phyloP scores from a whole-genome alignment of 108 stramenopile species.

The Aurantiochytrium sp. region DNA sequence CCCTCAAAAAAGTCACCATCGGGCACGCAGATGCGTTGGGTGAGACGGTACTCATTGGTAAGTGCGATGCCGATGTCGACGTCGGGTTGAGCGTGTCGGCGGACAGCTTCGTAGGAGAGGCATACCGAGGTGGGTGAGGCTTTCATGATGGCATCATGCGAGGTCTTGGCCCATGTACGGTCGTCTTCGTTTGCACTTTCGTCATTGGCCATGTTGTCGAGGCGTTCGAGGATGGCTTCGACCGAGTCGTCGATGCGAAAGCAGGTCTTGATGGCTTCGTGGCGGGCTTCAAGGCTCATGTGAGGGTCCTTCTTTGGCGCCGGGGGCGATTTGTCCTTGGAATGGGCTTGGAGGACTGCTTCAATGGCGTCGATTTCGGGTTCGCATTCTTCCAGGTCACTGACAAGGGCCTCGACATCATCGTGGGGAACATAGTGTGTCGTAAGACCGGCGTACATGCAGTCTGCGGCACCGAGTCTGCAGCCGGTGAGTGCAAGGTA shows the following conservation, averaged over 20 bases:
- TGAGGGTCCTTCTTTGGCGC: constrained; percentile 18
- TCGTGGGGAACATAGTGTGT: constrained; percentile 83
- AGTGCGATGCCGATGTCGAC: constrained; percentile 52
- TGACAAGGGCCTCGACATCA: constrained; percentile 47
- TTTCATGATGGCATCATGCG: constrained; percentile 53
- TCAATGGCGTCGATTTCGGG: constrained; percentile 36
- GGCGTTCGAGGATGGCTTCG: constrained; percentile 47
- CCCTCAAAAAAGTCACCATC: constrained; percentile 87
- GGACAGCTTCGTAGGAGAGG: constrained; percentile 66
- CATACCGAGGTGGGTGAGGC: constrained; percentile 70
- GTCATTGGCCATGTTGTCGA: constrained; percentile 25
- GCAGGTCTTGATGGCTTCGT: constrained; percentile 22
- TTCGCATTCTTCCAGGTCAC: constrained; percentile 24
- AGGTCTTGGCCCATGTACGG: constrained; percentile 50
- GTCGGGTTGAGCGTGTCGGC: constrained; percentile 39
- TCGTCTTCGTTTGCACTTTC: background rate
- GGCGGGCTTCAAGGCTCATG: constrained; percentile 21
- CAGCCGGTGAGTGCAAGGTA: constrained; percentile 86
- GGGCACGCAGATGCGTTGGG: constrained; percentile 40
- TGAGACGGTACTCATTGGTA: constrained; percentile 74
- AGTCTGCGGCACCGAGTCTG: constrained; percentile 65
- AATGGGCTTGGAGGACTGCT: background rate
- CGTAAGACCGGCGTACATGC: constrained; percentile 77
- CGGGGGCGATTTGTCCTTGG: background rate
- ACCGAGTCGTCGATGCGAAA: constrained; percentile 40